Evolutionary conservation across 2,329 filamentous ascomycete genomes (phyloP), one percentile per base, ranked within the genome.

Genomic region (Aureobasidium leucospermi): DNA sequence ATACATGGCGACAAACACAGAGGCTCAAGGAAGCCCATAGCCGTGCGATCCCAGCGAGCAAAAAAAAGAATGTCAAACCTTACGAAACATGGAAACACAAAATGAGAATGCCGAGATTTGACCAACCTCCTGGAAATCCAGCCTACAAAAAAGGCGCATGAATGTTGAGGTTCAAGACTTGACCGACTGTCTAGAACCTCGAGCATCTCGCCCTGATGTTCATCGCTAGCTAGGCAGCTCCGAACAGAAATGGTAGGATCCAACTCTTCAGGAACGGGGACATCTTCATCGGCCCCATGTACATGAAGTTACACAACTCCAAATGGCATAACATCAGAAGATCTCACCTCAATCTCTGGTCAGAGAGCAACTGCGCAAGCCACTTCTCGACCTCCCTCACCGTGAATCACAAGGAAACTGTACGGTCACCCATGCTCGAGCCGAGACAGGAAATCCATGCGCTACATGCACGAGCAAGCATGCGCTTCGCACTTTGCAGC

Each of bases 381-480:
- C 52, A 56, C 41, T 15, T 15, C 19, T 23, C 7, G 48, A 23
- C 19, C 39, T 23, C 9, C 19, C n/a, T 46, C 15, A 19, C 23
- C 19, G 29, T 13, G 11, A 34, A 10, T 23, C 23, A 45, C 11
- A 36, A 11, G 6, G 16, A 45, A 16, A 16, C 19, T 38, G 41
- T 46, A 38, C 16, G 31, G 16, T 16, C 13, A 29, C 9, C 10
- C 39, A 16, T 45, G 19, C 39, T 56, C 52, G 32, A 56, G 31
- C 52, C 41, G 41, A 56, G 41, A 56, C 19, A 32, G 15, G 19
- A 16, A 28, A 41, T 29, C 13, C 31, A 45, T 55, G 31, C 38
- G 19, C 13, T 43, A 16, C 41, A 56, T 36, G 52, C 52, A 56
- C 52, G 41, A 56, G 29, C 52, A 56, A 32, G 52, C 52, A 56